Evolutionary conservation across 805 yeast genomes (phyloP), one percentile per base, ranked within the genome.

Genomic region (Priceomyces castillae): DNA sequence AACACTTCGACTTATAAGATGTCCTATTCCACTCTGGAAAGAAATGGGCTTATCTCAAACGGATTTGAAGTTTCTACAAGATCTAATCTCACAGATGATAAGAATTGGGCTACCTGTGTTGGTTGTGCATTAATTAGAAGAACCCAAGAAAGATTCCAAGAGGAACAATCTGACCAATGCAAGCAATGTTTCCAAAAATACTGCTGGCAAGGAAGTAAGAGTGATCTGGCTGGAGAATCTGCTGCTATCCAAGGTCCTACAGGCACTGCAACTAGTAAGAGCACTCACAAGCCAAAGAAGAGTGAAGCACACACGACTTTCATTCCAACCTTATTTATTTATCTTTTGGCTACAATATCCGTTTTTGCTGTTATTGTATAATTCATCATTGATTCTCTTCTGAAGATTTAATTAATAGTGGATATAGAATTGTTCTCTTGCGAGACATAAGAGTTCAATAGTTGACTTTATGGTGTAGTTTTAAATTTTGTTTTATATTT

Each of bases 91-190:
- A 82, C 95, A 7, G 58, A 81, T 20, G 94, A 86, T 50, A 58
- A 67, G 5, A 80, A 84, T 28, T 88, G 87, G 84, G 69, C 77
- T 34, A 77, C 80, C 3, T 88, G 96, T 69, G 76, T 88, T 39
- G 87, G 88, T 2, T 88, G 96, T 71, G 96, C 95, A 5, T 74
- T 88, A 37, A 73, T 87, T 44, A 81, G 86, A 65, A 78, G 96
- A 59, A 78, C 83, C 34, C 82, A 83, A 56, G 94, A 87, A 62
- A 73, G 90, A 58, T 64, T 74, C 30, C 81, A 81, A 16, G 62
- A 71, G 30, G 72, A 77, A 11, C 84, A 84, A 44, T 69, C 80
- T 7, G 81, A 73, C 2, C 88, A 85, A 57, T 89, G 97, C 67
- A 67, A 78, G 51, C 52, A 67, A 39, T 89, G 97, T 61, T 86